Conservation (phyloP, 1,284 basidiomycete genomes). For the Ustilago sp. region DNA sequence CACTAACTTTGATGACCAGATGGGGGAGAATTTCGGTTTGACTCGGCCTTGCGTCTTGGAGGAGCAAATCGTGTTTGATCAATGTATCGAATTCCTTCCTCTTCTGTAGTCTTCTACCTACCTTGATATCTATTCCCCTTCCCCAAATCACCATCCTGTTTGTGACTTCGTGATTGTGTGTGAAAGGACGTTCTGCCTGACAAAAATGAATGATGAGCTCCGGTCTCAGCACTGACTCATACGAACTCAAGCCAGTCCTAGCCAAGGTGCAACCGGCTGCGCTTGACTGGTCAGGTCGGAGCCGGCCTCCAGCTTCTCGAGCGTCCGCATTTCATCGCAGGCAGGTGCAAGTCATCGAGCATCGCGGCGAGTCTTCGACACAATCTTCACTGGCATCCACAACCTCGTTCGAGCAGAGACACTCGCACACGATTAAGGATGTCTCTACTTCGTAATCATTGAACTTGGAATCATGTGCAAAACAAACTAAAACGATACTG, state of each 20-base stretch:
- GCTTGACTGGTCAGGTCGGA: no score
- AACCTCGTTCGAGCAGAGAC: no score
- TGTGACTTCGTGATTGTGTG: background rate
- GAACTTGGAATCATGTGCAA: slow-evolving; percentile 5
- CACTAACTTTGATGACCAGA: background rate
- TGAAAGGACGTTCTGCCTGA: background rate
- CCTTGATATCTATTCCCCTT: slow-evolving; percentile 1
- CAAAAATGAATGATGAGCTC: no score
- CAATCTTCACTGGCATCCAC: no score
- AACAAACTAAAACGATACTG: background rate
- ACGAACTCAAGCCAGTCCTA: no score
- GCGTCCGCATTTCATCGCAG: no score
- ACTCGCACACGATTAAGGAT: no score
- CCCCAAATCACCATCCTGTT: background rate
- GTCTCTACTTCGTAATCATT: background rate
- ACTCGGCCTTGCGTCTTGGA: slow-evolving; percentile 7
- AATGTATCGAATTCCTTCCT: background rate
- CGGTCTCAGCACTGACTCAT: no score
- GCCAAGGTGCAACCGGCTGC: no score
- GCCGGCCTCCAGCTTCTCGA: no score
- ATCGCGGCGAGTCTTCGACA: no score
- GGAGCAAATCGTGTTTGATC: background rate
- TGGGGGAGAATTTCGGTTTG: background rate
- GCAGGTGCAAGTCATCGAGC: no score
- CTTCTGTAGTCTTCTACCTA: background rate